Evolutionary conservation across 2,329 filamentous ascomycete species (phyloP), one percentile per base, ranked within the genome.

Genomic region (Beauveria sp.): DNA sequence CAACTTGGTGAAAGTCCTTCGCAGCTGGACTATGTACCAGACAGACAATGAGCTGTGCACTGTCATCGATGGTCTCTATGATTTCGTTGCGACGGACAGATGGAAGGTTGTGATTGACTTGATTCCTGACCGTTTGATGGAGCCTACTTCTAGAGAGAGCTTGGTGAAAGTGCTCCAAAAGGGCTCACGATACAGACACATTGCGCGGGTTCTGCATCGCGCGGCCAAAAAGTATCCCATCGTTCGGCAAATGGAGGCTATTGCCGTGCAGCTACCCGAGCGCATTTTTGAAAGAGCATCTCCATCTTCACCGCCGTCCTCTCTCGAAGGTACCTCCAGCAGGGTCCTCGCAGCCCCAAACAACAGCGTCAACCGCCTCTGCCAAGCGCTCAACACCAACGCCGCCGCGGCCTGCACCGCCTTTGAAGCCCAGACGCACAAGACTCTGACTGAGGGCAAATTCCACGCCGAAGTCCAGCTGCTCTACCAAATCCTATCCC

Each of bases 381-480:
- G 56, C 22, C 57, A 28, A 2, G 48, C 18, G 2, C n/a, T 60
- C 6, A 47, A 48, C 9, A 60, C 10, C 7, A n/a, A 1, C 34
- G 24, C 16, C 5, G 24, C 18, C 9, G n/a, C 9, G 0, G 56
- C 50, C 16, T 0, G 14, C 20, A 30, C 2, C 28, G 12, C 14
- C 3, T 60, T 60, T 18, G 28, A 16, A 8, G 8, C 41, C 10
- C 57, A 60, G 28, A 30, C 28, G 20, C n/a, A 8, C 26, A 54
- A n/a, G 50, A 60, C 50, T 0, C 50, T 60, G 5, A 5, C 26
- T 1, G 28, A 53, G 28, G 57, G 57, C 12, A 60, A 54, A 16
- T 28, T 60, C 41, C 57, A 60, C 57, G 57, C 57, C 28, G 57
- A 60, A 5, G 41, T 60, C 6, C 57, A 60, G 28, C 57, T 60